Evolutionary conservation across 176 grass and related monocot species (phyloP), one percentile per base, ranked within the genome.

Genomic region (Cymbopogon citratus): DNA sequence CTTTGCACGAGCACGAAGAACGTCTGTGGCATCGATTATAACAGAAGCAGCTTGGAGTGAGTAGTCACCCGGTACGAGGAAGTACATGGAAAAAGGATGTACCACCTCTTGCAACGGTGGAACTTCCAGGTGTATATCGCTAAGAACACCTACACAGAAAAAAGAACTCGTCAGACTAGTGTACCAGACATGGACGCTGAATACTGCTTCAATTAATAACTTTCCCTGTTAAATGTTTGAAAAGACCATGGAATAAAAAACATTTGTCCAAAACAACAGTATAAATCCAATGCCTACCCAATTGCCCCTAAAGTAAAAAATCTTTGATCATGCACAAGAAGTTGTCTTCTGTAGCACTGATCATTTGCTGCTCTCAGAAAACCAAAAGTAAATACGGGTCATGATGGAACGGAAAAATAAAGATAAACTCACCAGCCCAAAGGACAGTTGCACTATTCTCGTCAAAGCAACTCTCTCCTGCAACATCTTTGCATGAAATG

Each of bases 51-150:
- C 85, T 40, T 85, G 93, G 48, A 99, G 85, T 10, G 92, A 87
- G 57, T 99, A 99, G 63, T 99, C 96, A 72, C 96, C 96, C 0
- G 96, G 96, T 24, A 99, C 93, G 16, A 95, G 96, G 87, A 99
- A 99, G 84, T 95, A 95, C 73, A 95, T 73, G 0, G 89, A 95
- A 82, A 99, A 99, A 79, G 96, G 75, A 87, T 99, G 96, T 24
- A 77, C 40, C 15, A 87, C 73, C 80, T 99, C 96, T 77, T 99
- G 75, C 12, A 93, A 90, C n/a, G 96, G 83, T 63, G 89, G 93
- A 85, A 91, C 91, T 87, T 93, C 91, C 82, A 99, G 59, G 82
- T 82, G 80, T 80, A 99, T 91, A 78, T 95, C 89, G 67, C 76
- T 90, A 40, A 99, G 85, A 60, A 90, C 87, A 74, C 96, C 96